Conservation (phyloP, 2,329 filamentous ascomycete species). For the Dothistroma pini region DNA sequence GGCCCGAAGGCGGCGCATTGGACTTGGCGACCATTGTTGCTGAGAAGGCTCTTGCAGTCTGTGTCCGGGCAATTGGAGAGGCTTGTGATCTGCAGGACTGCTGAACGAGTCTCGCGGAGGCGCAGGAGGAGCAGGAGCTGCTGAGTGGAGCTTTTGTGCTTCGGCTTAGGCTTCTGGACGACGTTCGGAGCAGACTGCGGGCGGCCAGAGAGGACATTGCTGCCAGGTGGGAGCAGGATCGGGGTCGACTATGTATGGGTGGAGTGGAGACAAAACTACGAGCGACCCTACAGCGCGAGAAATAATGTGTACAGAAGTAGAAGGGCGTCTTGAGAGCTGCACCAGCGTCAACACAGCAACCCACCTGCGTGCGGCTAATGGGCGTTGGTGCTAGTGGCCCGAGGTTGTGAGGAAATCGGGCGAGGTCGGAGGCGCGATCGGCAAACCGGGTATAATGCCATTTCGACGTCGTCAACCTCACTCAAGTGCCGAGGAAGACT, state of each 20-base stretch:
- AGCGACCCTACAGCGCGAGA: neutral
- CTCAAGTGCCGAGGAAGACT: neutral
- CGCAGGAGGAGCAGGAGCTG: neutral
- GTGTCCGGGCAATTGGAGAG: slow-evolving; percentile 15
- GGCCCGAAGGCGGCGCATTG: slow-evolving; percentile 30
- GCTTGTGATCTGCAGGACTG: slow-evolving; percentile 15
- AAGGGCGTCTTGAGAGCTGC: neutral
- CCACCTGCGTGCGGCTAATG: neutral
- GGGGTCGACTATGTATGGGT: neutral
- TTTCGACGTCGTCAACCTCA: neutral
- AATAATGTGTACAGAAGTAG: neutral
- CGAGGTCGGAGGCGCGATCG: neutral
- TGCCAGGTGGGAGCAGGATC: neutral
- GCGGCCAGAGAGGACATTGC: slow-evolving; percentile 37
- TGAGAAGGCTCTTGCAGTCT: slow-evolving; percentile 30
- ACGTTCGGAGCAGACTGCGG: slow-evolving; percentile 36
- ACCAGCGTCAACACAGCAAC: neutral
- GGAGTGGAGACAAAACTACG: neutral
- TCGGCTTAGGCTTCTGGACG: slow-evolving; percentile 29
- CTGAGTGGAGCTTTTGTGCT: slow-evolving; percentile 31
- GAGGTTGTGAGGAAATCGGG: neutral
- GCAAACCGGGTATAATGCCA: neutral
- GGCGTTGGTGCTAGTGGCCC: no score
- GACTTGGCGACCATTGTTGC: slow-evolving; percentile 32
- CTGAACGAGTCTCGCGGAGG: slow-evolving; percentile 25